Conservation (phyloP, 441 rosid species). For the Euphorbia schlechtendalii region DNA sequence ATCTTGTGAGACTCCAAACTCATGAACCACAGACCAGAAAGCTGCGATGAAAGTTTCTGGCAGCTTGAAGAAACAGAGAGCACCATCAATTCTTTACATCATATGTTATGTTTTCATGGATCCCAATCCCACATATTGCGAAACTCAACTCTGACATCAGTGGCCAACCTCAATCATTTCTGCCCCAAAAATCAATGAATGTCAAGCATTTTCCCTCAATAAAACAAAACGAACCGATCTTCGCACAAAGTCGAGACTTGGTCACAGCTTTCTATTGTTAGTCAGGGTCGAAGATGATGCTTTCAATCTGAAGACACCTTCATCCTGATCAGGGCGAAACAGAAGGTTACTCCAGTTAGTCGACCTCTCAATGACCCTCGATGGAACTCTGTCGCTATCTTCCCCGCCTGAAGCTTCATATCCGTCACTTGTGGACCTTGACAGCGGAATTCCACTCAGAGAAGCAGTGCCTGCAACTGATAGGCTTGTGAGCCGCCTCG, state of each 20-base stretch:
- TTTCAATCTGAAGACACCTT: conserved; percentile 40
- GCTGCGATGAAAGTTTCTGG: conserved; percentile 11
- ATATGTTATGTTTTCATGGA: conserved; percentile 9
- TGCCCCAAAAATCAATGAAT: conserved; percentile 50
- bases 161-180: conserved; percentile 19
- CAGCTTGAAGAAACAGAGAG: neutral
- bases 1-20: conserved; percentile 16
- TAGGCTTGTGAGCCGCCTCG: conserved; percentile 51
- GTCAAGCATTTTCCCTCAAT: conserved; percentile 14
- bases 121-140: conserved; percentile 15
- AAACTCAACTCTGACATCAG: conserved; percentile 13
- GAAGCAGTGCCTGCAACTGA: conserved; percentile 39
- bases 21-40: conserved; percentile 7
- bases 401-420: conserved; percentile 99
- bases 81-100: conserved; percentile 17
- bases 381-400: conserved; percentile 92
- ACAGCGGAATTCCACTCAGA: conserved; percentile 57
- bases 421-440: conserved; percentile 96
- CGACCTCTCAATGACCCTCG: conserved; percentile 60
- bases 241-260: conserved; percentile 1
- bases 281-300: conserved; percentile 42
- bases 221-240: conserved; percentile 17
- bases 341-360: conserved; percentile 52
- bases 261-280: conserved; percentile 41
- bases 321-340: conserved; percentile 43